Conservation (phyloP, 129 eudicot species). For the Flaveria trinervia region DNA sequence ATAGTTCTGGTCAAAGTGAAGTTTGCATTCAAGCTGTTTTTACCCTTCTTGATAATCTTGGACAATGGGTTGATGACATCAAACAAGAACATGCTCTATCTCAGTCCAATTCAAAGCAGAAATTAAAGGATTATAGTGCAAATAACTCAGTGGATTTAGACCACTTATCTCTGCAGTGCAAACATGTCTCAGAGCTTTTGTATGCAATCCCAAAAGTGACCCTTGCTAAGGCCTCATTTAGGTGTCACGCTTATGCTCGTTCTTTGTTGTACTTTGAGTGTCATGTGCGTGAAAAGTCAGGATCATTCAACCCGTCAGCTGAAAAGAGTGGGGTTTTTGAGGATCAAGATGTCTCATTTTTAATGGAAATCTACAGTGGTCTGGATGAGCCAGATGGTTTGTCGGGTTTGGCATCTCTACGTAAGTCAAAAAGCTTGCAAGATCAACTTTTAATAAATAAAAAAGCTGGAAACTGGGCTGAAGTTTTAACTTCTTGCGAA, state of each 20-base stretch:
- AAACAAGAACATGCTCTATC: conserved; percentile 85
- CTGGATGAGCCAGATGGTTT: conserved; percentile 97
- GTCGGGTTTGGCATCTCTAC: conserved; percentile 86
- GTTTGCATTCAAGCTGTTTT: conserved; percentile 97
- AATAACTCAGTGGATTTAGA: conserved; percentile 44
- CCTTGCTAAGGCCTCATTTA: conserved; percentile 91
- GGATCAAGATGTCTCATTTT: conserved; percentile 82
- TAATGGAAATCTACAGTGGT: conserved; percentile 91
- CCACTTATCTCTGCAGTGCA: conserved; percentile 70
- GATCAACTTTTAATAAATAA: conserved; percentile 82
- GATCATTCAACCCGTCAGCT: conserved; percentile 93
- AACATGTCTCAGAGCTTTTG: conserved; percentile 84
- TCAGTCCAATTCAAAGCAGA: conserved; percentile 74
- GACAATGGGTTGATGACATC: conserved; percentile 97
- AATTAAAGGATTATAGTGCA: conserved; percentile 49
- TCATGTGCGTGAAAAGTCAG: conserved; percentile 88
- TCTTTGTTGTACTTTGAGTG: conserved; percentile 90
- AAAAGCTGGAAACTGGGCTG: conserved; percentile 99
- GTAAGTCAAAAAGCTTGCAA: conserved; percentile 84
- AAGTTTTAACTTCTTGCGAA: conserved; percentile 92
- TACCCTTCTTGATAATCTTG: conserved; percentile 91
- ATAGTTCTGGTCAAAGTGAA: conserved; percentile 81
- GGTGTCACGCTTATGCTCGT: conserved; percentile 97
- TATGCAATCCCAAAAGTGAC: conserved; percentile 88
- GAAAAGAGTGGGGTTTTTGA: conserved; percentile 79